Conservation (phyloP, 768 basidiomycete genomes). For the Lactarius vividus region DNA sequence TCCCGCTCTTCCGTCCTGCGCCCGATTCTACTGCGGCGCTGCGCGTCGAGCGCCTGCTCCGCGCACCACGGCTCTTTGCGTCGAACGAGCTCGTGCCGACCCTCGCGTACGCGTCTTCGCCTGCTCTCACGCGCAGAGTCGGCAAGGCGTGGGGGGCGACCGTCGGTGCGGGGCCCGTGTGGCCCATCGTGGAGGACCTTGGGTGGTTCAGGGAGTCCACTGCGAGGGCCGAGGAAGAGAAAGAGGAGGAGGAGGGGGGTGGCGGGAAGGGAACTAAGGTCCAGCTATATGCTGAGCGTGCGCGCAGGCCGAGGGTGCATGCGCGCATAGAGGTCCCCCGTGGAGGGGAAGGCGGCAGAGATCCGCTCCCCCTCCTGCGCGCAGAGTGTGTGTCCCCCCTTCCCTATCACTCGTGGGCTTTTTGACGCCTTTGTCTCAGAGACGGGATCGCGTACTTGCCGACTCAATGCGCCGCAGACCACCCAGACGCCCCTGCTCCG, state of each 20-base stretch:
- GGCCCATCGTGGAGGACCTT: conserved; percentile 77
- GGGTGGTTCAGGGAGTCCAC: conserved; percentile 71
- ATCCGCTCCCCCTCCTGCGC: conserved; percentile 34
- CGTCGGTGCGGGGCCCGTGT: conserved; percentile 71
- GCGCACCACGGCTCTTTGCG: conserved; percentile 50
- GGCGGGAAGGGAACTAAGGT: conserved; percentile 29
- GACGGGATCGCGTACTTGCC: conserved; percentile 61
- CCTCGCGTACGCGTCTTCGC: conserved; percentile 52
- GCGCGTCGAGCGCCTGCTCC: conserved; percentile 56
- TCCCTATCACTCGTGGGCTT: conserved; percentile 5
- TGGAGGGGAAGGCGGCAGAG: conserved; percentile 35
- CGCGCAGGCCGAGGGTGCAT: conserved; percentile 52
- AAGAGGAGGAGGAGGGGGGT: conserved; percentile 48
- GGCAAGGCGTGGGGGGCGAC: conserved; percentile 73
- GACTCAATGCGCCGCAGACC: conserved; percentile 45
- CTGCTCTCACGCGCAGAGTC: conserved; percentile 51
- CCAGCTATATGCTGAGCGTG: conserved; percentile 3
- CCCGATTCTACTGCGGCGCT: conserved; percentile 32
- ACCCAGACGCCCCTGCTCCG: conserved; percentile 45
- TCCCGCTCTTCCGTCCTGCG: conserved; percentile 49
- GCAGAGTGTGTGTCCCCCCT: conserved; percentile 44
- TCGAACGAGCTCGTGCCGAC: conserved; percentile 45
- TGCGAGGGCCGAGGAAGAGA: conserved; percentile 29
- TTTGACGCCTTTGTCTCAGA: conserved; percentile 36
- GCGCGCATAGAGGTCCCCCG: conserved; percentile 39